A percentile compares a stretch with the other conserved stretches of the same genome.
These are phyloP conservation scores for Drosera spatulata DNA, from an alignment of 179 eudicot genomes.

Conservation along the genomic window DNA sequence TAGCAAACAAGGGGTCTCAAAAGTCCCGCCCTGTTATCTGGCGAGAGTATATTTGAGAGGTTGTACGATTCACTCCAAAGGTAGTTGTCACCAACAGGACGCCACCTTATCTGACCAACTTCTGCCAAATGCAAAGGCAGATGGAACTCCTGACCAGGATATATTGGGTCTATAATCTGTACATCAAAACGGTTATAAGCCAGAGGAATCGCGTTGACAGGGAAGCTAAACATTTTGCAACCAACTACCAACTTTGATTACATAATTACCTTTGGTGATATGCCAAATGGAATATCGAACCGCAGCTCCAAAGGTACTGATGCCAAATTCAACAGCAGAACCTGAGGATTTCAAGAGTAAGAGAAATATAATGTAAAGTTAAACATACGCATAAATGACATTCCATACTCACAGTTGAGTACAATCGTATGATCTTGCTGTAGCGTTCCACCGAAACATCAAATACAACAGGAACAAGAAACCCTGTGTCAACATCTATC, in stretches of 20 bases:
- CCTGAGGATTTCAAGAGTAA: conserved; percentile 37
- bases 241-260: neutral
- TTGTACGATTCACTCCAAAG: conserved; percentile 93
- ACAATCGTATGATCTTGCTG: conserved; percentile 76
- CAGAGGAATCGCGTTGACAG: neutral
- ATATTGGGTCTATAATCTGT: conserved; percentile 84
- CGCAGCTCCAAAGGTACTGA: conserved; percentile 79
- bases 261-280: conserved; percentile 74
- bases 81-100: conserved; percentile 75
- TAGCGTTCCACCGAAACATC: conserved; percentile 84
- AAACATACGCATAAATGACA: conserved; percentile 6
- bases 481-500: conserved; percentile 34
- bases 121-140: conserved; percentile 97
- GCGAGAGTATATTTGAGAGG: conserved; percentile 65
- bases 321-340: conserved; percentile 69
- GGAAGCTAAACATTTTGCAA: neutral
- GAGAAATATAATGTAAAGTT: conserved; percentile 5
- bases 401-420: conserved; percentile 71
- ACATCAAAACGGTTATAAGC: conserved; percentile 4
- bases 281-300: conserved; percentile 92
- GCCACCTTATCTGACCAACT: conserved; percentile 89
- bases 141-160: conserved; percentile 87
- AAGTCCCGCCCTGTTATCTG: conserved; percentile 56
- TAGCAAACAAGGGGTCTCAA: conserved; percentile 88
- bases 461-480: conserved; percentile 81